Conservation (phyloP, 129 eudicot species). For the Flaveria bidentis region DNA sequence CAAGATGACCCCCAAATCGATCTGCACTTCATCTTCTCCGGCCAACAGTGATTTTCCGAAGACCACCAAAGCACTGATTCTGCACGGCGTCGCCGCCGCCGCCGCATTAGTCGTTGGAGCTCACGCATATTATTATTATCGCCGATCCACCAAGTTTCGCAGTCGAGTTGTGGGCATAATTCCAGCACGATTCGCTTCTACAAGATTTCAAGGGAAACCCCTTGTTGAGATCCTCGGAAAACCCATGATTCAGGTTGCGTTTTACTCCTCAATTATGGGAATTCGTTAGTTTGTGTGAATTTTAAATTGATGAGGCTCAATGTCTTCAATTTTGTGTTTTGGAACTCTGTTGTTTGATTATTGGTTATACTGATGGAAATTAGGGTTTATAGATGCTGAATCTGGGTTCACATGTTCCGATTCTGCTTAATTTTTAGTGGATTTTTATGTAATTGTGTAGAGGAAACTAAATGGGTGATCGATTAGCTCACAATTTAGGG, state of each 20-base stretch:
- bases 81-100: slow-evolving; percentile 67
- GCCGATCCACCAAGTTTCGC: slow-evolving; percentile 61
- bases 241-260: slow-evolving; percentile 93
- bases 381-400: slow-evolving; percentile 10
- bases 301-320: no score
- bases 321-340: background rate
- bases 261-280: background rate
- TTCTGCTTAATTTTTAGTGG: background rate
- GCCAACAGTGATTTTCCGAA: background rate
- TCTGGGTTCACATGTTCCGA: slow-evolving; percentile 9
- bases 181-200: slow-evolving; percentile 87
- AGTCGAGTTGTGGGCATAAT: slow-evolving; percentile 89
- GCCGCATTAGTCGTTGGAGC: slow-evolving; percentile 66
- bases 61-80: slow-evolving; percentile 56
- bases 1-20: slow-evolving; percentile 36
- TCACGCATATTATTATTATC: slow-evolving; percentile 51
- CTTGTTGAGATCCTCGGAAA: slow-evolving; percentile 92
- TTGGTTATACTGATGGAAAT: background rate
- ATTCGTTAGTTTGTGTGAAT: background rate
- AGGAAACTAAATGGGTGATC: background rate
- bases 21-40: slow-evolving; percentile 34
- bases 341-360: background rate
- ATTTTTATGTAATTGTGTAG: slow-evolving; percentile 9
- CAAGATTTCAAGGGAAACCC: slow-evolving; percentile 90
- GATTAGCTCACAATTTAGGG: slow-evolving; percentile 3